Evolutionary conservation across 352 stramenopile species (phyloP).

Genomic region (Aphanomyces invadans): DNA sequence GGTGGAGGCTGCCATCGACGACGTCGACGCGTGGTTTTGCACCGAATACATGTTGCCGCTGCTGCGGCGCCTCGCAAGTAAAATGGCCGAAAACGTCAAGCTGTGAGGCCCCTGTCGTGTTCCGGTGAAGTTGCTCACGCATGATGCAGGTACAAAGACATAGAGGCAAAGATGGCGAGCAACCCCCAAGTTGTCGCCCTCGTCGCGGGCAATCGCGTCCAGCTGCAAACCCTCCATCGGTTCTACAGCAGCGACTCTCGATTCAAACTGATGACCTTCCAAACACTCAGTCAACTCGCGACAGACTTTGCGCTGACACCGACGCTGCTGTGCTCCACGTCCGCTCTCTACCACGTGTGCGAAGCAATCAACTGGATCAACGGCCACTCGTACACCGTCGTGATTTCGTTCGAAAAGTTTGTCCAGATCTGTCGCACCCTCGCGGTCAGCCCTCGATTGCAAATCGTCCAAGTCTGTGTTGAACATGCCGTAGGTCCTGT

Average conservation of each 20-base stretch:
- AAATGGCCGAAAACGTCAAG: conserved; percentile 29
- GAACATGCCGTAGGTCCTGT: background rate
- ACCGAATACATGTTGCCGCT: conserved; percentile 46
- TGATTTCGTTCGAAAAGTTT: conserved; percentile 67
- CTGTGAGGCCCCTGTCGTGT: too few species aligned
- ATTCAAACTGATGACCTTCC: conserved; percentile 54
- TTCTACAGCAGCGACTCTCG: conserved; percentile 43
- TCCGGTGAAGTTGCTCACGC: too few species aligned
- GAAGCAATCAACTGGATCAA: conserved; percentile 61
- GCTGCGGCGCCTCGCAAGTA: conserved; percentile 36
- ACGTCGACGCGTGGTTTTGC: conserved; percentile 61
- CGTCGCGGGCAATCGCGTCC: conserved; percentile 32
- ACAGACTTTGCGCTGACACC: conserved; percentile 43
- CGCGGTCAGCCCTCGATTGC: background rate
- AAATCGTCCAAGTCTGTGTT: background rate
- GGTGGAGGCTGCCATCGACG: conserved; percentile 38
- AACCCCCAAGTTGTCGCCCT: conserved; percentile 27
- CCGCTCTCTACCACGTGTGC: conserved; percentile 42
- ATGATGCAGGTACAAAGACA: conserved; percentile 42
- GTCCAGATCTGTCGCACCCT: conserved; percentile 20
- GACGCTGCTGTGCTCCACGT: conserved; percentile 23
- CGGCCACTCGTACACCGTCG: conserved; percentile 48
- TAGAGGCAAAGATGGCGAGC: conserved; percentile 35
- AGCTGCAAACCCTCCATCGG: conserved; percentile 43
- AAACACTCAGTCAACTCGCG: conserved; percentile 37